Base-by-base conservation (phyloP, 2,329 filamentous ascomycete genomes). In the Colletotrichum salicis region DNA sequence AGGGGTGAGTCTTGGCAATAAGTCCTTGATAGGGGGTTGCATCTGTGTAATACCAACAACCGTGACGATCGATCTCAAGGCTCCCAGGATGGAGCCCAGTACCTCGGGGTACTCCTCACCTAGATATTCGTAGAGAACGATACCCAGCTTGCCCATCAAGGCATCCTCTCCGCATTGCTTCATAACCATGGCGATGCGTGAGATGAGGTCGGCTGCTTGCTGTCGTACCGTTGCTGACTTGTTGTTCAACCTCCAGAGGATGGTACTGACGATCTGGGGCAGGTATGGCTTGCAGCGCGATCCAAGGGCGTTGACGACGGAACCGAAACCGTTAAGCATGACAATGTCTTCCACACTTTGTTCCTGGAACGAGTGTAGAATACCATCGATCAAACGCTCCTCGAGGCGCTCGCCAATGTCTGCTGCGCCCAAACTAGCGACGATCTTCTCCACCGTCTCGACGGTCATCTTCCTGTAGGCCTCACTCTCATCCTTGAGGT, bases 391-490 rank as follows among this genome's bases (percentile, higher is more conserved):
- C 22, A 99, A 89, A 59, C 95, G 90, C 82, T 98, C 96, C 82
- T 99, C 96, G 45, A 99, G 84, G 52, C 96, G 90, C 82, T 97
- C 94, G 29, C 94, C 93, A 76, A 99, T 95, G 79, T 99, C 96
- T 45, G 96, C 96, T 8, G 96, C 95, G 67, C 96, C 96, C 65
- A 98, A 88, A 67, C 94, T 94, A 19, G 96, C 95, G 77, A 99
- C 93, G 59, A 98, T 91, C 84, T 98, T 99, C 84, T 99, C 96
- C 10, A 98, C 91, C 0, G 96, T 98, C 85, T 99, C 96, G 41
- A 99, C 93, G 0, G 96, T 98, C 96, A 99, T 99, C 87, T 98
- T 98, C 61, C 96, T 92, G 83, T 99, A 99, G 1, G 96, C 93
- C 80, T 99, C 96, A 81, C 94, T 98, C 82, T 99, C 96, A 79